These are phyloP conservation scores for Tuber aestivum DNA, from an alignment of 495 filamentous ascomycete species.

Conservation along the genomic window DNA sequence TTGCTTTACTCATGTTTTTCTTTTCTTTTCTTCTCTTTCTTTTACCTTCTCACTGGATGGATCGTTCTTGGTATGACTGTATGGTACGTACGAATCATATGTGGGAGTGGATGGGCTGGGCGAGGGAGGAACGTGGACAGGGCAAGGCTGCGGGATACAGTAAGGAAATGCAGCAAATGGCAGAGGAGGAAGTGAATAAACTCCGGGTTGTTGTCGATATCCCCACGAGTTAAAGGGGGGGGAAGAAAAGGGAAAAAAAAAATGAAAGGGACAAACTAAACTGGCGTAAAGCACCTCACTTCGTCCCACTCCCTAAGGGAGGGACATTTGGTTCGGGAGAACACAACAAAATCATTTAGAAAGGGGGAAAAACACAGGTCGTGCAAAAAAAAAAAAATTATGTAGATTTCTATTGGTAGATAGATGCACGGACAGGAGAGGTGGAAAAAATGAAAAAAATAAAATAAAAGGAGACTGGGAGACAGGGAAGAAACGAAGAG, in stretches of 20 bases:
- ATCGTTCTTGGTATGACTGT: neutral
- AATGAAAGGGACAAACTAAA: neutral
- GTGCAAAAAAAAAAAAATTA: conserved; percentile 9
- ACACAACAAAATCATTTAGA: conserved; percentile 4
- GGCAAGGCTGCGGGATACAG: neutral
- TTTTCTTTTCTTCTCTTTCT: neutral
- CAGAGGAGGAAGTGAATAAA: neutral
- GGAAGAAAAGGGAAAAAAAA: neutral
- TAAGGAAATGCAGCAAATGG: neutral
- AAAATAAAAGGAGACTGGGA: conserved; percentile 4
- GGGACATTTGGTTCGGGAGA: conserved; percentile 2
- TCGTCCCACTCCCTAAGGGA: neutral
- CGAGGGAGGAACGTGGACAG: neutral
- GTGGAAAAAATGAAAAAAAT: neutral
- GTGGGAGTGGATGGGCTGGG: neutral
- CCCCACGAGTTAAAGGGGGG: neutral
- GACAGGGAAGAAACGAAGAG: conserved; percentile 15
- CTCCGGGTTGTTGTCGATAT: neutral
- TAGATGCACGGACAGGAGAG: neutral
- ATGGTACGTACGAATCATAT: neutral
- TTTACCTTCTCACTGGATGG: neutral
- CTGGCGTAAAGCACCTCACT: neutral
- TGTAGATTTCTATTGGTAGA: conserved; percentile 3
- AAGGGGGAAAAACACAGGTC: neutral
- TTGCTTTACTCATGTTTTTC: neutral